These are phyloP conservation scores for Botrytis squamosa DNA, from an alignment of 2,329 filamentous ascomycete genomes.

Conservation along the genomic window DNA sequence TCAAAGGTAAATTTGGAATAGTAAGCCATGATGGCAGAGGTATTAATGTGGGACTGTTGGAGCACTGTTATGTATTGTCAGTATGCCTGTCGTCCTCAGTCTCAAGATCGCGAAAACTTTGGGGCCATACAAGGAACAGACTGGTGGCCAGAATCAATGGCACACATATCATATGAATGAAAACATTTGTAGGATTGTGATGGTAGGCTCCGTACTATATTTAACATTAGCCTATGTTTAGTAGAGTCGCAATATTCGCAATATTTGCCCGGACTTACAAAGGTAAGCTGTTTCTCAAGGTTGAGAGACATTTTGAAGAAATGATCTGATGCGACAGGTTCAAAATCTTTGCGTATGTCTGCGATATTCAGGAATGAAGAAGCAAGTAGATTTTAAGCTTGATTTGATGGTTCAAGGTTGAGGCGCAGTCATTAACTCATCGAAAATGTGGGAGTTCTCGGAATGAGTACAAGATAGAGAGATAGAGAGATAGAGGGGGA, in stretches of 20 bases:
- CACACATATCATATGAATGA: slow-evolving; percentile 78
- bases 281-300: slow-evolving; percentile 77
- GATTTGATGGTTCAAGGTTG: not conserved
- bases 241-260: slow-evolving; percentile 6
- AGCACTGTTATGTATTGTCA: slow-evolving; percentile 47
- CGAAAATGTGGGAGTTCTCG: not conserved
- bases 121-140: slow-evolving; percentile 62
- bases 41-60: slow-evolving; percentile 62
- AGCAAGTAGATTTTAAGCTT: not conserved
- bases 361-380: not conserved
- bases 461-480: not conserved
- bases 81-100: slow-evolving; percentile 18
- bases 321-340: not conserved
- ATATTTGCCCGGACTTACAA: slow-evolving; percentile 57
- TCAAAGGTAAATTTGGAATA: slow-evolving; percentile 65
- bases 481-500: not conserved
- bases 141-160: slow-evolving; percentile 70
- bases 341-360: not conserved
- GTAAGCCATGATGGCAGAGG: slow-evolving; percentile 66
- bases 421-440: slow-evolving; percentile 12
- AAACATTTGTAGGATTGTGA: slow-evolving; percentile 72
- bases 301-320: slow-evolving; percentile 61
- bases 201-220: slow-evolving; percentile 80
- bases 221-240: slow-evolving; percentile 23
- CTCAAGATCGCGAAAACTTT: not conserved